Percentiles rank a stretch among this genome's conserved stretches.
Evolutionary conservation across 2,329 filamentous ascomycete genomes (phyloP).

Genomic region (Aureobasidium sp.): DNA sequence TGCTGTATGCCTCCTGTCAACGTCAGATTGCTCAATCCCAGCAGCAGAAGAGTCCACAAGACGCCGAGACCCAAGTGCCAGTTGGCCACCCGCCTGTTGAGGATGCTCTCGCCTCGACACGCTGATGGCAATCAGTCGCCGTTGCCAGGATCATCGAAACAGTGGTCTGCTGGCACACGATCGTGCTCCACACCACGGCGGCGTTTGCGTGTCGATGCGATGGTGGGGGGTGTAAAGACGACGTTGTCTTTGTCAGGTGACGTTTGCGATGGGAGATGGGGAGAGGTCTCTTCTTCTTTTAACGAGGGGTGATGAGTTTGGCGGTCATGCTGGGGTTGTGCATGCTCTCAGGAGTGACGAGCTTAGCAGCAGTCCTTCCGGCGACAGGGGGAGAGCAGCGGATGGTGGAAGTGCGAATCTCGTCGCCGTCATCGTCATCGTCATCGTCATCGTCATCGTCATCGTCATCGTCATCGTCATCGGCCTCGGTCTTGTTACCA

Average conservation of each 20-base stretch:
- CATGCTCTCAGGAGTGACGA: background rate
- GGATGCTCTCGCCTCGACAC: background rate
- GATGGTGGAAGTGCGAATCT: background rate
- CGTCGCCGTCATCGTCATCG: background rate
- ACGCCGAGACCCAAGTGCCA: no score
- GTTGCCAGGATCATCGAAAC: background rate
- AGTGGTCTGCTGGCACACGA: background rate
- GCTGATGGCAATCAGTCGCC: background rate
- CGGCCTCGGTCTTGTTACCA: background rate
- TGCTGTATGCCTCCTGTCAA: no score
- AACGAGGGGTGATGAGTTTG: background rate
- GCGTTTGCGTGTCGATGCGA: background rate
- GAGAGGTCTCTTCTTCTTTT: background rate
- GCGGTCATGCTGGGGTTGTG: background rate
- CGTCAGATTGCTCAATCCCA: no score
- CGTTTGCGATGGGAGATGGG: background rate
- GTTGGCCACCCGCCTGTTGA: no score
- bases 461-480: no score
- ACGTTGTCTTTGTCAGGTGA: background rate
- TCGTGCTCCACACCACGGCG: background rate
- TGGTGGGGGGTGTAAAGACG: no score
- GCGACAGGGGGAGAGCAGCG: no score
- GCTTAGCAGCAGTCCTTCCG: background rate
- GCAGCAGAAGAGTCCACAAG: no score
- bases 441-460: no score